These are phyloP conservation scores for Fusarium nodosum DNA, from an alignment of 2,329 filamentous ascomycete genomes.

Conservation along the genomic window DNA sequence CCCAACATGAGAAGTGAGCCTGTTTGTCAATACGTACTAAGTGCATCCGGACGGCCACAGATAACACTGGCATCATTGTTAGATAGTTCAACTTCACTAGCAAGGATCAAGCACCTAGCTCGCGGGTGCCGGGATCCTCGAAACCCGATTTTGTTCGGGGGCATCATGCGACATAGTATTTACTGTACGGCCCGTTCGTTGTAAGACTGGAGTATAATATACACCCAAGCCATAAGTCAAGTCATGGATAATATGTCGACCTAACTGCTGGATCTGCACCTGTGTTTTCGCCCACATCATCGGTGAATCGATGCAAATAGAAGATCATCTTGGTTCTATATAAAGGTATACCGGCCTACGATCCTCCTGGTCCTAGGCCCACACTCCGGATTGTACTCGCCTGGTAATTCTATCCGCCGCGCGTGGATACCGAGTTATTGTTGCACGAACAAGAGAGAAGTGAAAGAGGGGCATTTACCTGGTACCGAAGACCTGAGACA, in stretches of 20 bases:
- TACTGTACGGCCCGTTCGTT: constrained; percentile 3
- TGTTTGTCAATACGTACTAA: constrained; percentile 9
- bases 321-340: constrained; percentile 34
- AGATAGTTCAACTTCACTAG: constrained; percentile 15
- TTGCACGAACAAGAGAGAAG: constrained; percentile 41
- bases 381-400: constrained; percentile 20
- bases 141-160: constrained; percentile 25
- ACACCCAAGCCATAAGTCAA: constrained; percentile 35
- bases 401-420: constrained; percentile 28
- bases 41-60: constrained; percentile 3
- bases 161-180: constrained; percentile 3
- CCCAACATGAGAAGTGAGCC: constrained; percentile 30
- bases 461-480: constrained; percentile 31
- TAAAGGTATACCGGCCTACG: constrained; percentile 25
- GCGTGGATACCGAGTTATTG: constrained; percentile 37
- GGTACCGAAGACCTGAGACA: constrained; percentile 48
- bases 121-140: constrained; percentile 25
- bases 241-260: constrained; percentile 34
- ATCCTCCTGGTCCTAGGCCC: constrained; percentile 30
- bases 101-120: constrained; percentile 26
- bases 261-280: constrained; percentile 10
- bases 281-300: constrained; percentile 18
- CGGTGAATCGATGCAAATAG: constrained; percentile 30
- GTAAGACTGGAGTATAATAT: constrained; percentile 29
- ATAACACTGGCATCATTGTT: constrained; percentile 17